Base-by-base conservation (phyloP, 176 grass and related monocot genomes). In the Avena sativa region DNA sequence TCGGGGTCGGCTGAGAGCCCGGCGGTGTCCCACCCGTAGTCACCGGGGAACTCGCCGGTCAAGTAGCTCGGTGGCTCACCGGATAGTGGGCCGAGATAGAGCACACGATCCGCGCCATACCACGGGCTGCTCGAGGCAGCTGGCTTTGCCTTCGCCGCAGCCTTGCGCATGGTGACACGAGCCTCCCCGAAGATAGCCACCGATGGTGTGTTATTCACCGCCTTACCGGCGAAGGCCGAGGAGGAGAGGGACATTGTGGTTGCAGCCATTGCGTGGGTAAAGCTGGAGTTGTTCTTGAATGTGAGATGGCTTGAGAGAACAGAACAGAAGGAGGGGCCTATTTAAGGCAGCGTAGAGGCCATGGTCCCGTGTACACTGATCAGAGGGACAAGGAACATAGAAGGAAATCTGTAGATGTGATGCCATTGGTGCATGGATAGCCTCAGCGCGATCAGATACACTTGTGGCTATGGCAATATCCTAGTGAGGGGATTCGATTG, bases 1-100 rank as follows among this genome's bases (percentile, higher is more conserved):
- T 95, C 88, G 0, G 85, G 93, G 74, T 95, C 90, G 4, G 47
- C 72, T 0, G 72, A 75, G 21, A 75, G 72, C 0, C 72, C 72
- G 9, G 72, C 72, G 7, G 72, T 75, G 47, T 75, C 72, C 72
- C 72, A 75, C 13, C 72, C 72, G 0, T 75, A 75, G 72, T 75
- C 72, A 9, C 72, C 23, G 2, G 47, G 72, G 21, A 51, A 75
- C 72, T 75, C 72, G 0, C 72, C 72, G 2, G 72, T 75, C 72
- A 75, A 51, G 21, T 75, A 75, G 72, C 72, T 75, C 1, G 71
- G 71, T 0, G 71, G 44, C 71, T 74, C 71, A 9, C 71, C 71
- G 12, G n/a, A 74, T 49, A 74, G 71, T 7, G 71, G 71, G 71
- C 71, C 71, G 4, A 74, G 71, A 20, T 74, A 74, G n/a, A 74